A percentile compares a stretch with the other conserved stretches of the same genome.
Conservation (phyloP, 164 flowering plant genomes). For the Piper betle region DNA sequence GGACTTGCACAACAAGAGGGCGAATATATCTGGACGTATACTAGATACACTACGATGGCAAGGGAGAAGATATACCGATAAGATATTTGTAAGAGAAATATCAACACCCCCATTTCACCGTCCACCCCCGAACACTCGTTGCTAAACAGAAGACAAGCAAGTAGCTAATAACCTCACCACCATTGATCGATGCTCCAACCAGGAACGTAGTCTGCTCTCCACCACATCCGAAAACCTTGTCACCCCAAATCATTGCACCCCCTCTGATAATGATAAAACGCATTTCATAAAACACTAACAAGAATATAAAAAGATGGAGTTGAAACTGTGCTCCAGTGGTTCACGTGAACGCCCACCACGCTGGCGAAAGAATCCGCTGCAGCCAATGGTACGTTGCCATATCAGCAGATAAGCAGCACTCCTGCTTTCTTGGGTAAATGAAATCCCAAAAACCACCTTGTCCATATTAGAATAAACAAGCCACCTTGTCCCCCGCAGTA, state of each 20-base stretch:
- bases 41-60: neutral
- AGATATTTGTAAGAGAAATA: neutral
- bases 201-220: conserved; percentile 36
- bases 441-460: neutral
- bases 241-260: conserved; percentile 1
- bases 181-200: conserved; percentile 35
- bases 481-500: too few relatives aligned
- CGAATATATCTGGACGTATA: neutral
- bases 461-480: too few relatives aligned
- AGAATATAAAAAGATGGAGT: neutral
- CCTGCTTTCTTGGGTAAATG: conserved; percentile 20
- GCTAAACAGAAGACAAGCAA: neutral
- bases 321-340: conserved; percentile 12
- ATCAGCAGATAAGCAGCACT: conserved; percentile 40
- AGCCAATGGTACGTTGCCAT: conserved; percentile 29
- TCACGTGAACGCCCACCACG: conserved; percentile 50
- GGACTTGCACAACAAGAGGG: neutral
- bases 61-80: neutral
- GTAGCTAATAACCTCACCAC: conserved; percentile 8
- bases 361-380: conserved; percentile 16
- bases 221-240: conserved; percentile 3
- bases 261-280: conserved; percentile 9
- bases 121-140: conserved; percentile 7
- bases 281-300: conserved; percentile 13
- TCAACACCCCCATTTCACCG: conserved; percentile 6